Conservation (phyloP, 768 basidiomycete genomes). For the Strobilomyces confusus region DNA sequence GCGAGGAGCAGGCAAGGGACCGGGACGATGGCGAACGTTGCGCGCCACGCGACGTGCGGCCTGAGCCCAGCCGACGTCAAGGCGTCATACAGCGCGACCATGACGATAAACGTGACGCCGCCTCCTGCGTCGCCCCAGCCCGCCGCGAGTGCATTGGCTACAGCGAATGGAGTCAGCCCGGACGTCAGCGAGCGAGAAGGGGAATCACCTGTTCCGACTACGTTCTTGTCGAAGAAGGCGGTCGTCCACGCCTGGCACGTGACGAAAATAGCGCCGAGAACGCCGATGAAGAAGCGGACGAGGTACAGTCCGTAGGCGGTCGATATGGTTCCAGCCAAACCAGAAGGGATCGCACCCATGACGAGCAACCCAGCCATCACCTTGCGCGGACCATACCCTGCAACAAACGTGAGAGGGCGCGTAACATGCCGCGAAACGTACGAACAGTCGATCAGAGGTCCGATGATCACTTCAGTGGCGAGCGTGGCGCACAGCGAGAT, state of each 20-base stretch:
- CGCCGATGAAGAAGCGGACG: not conserved
- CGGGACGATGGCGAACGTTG: conserved; percentile 52
- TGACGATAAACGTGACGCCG: conserved; percentile 2
- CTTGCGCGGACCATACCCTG: not conserved
- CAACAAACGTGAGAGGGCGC: not conserved
- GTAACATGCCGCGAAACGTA: not conserved
- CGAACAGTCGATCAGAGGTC: not conserved
- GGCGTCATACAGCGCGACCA: conserved; percentile 35
- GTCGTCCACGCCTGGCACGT: not conserved
- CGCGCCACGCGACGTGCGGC: conserved; percentile 48
- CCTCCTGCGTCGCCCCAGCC: conserved; percentile 5
- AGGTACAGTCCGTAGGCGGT: not conserved
- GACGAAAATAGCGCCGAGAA: not conserved
- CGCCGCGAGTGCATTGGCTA: conserved; percentile 1
- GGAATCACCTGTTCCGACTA: not conserved
- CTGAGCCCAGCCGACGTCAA: conserved; percentile 35
- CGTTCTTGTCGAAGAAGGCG: not conserved
- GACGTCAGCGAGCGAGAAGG: not conserved
- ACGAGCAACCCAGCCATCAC: not conserved
- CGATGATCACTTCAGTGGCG: not conserved
- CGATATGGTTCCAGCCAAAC: not conserved
- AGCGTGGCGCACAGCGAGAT: not conserved
- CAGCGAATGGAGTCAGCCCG: not conserved
- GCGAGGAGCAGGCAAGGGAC: conserved; percentile 46
- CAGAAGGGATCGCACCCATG: not conserved